Evolutionary conservation across 768 basidiomycete species (phyloP), one percentile per base, ranked within the genome.

Genomic region (Neoboletus brunneissimus): DNA sequence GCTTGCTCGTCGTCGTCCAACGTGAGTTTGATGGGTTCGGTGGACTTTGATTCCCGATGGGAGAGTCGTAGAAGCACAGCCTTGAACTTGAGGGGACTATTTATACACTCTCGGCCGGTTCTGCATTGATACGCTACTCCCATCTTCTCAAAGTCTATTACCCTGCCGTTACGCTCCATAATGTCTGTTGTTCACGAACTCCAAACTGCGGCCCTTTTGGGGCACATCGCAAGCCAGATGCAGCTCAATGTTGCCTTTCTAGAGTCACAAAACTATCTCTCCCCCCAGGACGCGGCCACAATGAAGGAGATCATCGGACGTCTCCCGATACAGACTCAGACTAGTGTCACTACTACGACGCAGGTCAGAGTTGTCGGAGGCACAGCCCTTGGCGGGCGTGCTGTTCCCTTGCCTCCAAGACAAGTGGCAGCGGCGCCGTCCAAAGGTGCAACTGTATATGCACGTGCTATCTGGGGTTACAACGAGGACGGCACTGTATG

Each of bases 381-480:
- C 5, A 51, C 61, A 5, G 37, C 41, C 10, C 4, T 27, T 15
- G 42, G 47, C 9, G 61, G 42, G 31, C 67, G 60, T n/a, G 38
- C 35, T 3, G 54, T 73, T 10, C 69, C 67, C 1, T 50, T 59
- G 2, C 29, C 55, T 7, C 64, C 66, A 44, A 46, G 42, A 29
- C 64, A 43, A 43, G 38, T 54, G 1, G 49, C 55, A 29, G 32
- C 61, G 31, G 16, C 35, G 16, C 51, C 61, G 22, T 34, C 59
- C 35, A 45, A 44, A 42, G 43, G 51, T 48, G 43, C 46, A 48
- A 22, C 51, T 50, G 59, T 67, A 10, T 59, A 78, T 59, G 86
- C 82, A 8, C 76, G 77, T 42, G 88, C 86, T 1, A 52, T 85
- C 0, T 89, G 88, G 88, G 70, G 74, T 1, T 90, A 90, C 69